A percentile compares a stretch with the other conserved stretches of the same genome.
phyloP scores from a whole-genome alignment of 345 rosid genomes.

The Aegle marmelos region DNA sequence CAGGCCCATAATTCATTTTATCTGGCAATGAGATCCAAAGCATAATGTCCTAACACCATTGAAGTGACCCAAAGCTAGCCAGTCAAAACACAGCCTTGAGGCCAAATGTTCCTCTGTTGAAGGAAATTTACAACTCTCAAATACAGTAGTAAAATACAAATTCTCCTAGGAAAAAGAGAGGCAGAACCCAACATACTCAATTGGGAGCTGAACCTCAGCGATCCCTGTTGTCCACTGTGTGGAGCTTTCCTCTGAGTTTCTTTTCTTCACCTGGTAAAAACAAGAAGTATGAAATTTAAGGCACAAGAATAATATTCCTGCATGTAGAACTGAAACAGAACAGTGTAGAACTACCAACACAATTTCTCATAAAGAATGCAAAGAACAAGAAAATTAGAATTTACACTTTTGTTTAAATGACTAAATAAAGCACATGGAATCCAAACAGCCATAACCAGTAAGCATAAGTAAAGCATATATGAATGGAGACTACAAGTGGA shows the following conservation, averaged over 20 bases:
- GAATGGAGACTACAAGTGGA: too few species aligned
- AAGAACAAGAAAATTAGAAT: not conserved
- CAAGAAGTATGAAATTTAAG: not conserved
- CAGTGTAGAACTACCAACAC: not conserved
- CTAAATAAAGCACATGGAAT: not conserved
- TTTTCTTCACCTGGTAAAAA: slow-evolving; percentile 64
- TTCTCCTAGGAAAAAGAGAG: not conserved
- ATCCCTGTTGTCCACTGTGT: slow-evolving; percentile 99
- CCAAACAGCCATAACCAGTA: too few species aligned
- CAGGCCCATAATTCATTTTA: not conserved
- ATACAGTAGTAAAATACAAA: not conserved
- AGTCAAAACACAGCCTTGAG: not conserved
- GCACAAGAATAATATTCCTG: not conserved
- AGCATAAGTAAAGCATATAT: not conserved
- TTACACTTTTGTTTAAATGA: not conserved
- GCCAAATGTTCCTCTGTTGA: not conserved
- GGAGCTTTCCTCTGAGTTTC: slow-evolving; percentile 94
- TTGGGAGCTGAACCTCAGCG: slow-evolving; percentile 94
- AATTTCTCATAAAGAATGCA: not conserved
- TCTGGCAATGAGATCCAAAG: not conserved
- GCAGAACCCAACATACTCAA: slow-evolving; percentile 53
- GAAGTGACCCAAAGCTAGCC: slow-evolving; percentile 6
- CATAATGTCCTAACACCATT: not conserved
- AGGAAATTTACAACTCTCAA: not conserved
- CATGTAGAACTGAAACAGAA: not conserved